Evolutionary conservation across 2,329 filamentous ascomycete genomes (phyloP).

Genomic region (Hypoxylon sp.): DNA sequence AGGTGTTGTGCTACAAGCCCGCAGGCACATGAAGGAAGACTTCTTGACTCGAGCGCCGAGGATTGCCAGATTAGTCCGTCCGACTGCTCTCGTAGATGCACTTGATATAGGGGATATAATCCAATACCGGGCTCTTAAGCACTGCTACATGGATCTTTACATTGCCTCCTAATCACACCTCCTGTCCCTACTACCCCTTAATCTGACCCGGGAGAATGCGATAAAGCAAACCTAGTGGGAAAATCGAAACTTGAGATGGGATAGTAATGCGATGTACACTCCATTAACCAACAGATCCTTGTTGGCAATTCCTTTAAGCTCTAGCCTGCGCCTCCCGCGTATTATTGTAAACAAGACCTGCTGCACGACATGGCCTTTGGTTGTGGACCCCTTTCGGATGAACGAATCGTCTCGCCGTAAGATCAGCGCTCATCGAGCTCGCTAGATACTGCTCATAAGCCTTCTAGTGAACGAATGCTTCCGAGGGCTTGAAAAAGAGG

Average conservation of each 20-base stretch:
- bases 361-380: conserved; percentile 49
- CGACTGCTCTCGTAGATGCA: conserved; percentile 27
- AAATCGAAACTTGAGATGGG: conserved; percentile 36
- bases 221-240: conserved; percentile 25
- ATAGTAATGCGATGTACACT: conserved; percentile 23
- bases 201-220: conserved; percentile 29
- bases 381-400: conserved; percentile 43
- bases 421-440: conserved; percentile 26
- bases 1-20: conserved; percentile 48
- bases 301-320: conserved; percentile 28
- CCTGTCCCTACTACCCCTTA: conserved; percentile 37
- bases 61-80: conserved; percentile 31
- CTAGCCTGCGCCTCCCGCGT: conserved; percentile 37
- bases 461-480: conserved; percentile 31
- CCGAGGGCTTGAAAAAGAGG: conserved; percentile 41
- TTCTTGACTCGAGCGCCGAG: conserved; percentile 38
- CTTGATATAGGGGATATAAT: conserved; percentile 33
- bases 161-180: conserved; percentile 24
- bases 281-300: conserved; percentile 32
- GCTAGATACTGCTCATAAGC: conserved; percentile 35
- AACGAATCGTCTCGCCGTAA: conserved; percentile 40
- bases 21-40: conserved; percentile 40
- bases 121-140: conserved; percentile 36
- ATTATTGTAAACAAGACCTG: conserved; percentile 46
- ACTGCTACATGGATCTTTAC: conserved; percentile 33